These are phyloP conservation scores for Phylloporus sp. DNA, from an alignment of 1,284 basidiomycete species.

Conservation along the genomic window DNA sequence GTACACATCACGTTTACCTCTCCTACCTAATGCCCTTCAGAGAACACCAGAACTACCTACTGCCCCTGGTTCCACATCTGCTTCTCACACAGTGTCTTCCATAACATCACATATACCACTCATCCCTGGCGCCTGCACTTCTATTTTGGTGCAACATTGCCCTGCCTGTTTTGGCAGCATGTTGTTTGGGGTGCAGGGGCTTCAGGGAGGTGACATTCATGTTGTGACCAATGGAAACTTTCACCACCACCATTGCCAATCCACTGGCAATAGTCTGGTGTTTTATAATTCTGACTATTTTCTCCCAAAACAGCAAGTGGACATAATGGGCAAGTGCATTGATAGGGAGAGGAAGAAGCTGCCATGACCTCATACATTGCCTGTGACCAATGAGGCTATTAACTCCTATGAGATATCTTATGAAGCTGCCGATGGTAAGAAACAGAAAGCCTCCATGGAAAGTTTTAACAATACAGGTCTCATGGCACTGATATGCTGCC, in stretches of 20 bases:
- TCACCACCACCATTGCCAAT: background rate
- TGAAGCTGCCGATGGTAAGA: background rate
- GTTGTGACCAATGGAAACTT: too few relatives aligned
- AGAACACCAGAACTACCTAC: background rate
- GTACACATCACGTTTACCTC: background rate
- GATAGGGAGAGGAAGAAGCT: background rate
- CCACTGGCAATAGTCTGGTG: background rate
- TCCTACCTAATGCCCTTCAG: background rate
- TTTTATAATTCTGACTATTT: conserved; percentile 3
- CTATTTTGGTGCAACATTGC: too few relatives aligned
- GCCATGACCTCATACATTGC: background rate
- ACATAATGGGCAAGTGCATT: background rate
- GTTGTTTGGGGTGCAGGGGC: background rate
- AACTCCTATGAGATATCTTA: too few relatives aligned
- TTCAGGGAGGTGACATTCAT: conserved; percentile 4
- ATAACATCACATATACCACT: too few relatives aligned
- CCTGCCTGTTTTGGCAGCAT: too few relatives aligned
- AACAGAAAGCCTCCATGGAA: background rate
- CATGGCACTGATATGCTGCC: background rate
- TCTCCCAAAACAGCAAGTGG: too few relatives aligned
- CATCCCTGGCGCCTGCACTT: too few relatives aligned
- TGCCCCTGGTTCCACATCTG: background rate
- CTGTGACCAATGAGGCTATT: background rate
- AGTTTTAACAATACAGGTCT: background rate
- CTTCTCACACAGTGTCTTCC: background rate